Percentiles rank a stretch among this genome's conserved stretches.
These are phyloP conservation scores for Syzygium jambos DNA, from an alignment of 345 rosid genomes.

Conservation along the genomic window DNA sequence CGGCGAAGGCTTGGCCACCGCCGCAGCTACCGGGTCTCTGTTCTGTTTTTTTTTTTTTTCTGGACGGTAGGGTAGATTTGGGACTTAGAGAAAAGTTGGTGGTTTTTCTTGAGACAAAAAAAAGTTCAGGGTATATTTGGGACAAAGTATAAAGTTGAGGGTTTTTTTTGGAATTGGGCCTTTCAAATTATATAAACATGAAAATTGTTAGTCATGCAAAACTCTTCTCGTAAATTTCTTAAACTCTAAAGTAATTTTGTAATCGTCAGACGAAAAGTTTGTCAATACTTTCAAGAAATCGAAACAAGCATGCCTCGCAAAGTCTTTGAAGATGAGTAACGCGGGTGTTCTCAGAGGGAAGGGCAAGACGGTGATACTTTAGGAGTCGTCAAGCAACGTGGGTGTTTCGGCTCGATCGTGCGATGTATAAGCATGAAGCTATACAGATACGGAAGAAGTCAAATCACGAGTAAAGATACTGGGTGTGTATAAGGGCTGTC, in stretches of 20 bases:
- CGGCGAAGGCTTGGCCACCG: too few relatives aligned
- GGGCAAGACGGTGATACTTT: neutral
- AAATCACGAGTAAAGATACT: neutral
- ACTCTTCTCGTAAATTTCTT: neutral
- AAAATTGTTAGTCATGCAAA: neutral
- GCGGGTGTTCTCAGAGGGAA: neutral
- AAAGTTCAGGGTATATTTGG: too few relatives aligned
- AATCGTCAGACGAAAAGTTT: neutral
- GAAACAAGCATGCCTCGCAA: neutral
- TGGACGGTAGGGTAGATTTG: too few relatives aligned
- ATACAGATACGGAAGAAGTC: neutral
- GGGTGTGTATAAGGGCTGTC: neutral
- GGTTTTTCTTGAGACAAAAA: too few relatives aligned
- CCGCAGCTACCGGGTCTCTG: too few relatives aligned
- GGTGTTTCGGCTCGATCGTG: neutral
- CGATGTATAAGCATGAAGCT: neutral
- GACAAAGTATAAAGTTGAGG: too few relatives aligned
- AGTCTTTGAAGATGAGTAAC: neutral
- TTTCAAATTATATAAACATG: neutral
- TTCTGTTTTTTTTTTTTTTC: too few relatives aligned
- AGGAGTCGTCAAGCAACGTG: neutral
- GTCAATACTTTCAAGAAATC: neutral
- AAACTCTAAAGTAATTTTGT: neutral
- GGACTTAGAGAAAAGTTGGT: too few relatives aligned
- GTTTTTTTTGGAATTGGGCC: too few relatives aligned